phyloP scores from a whole-genome alignment of 768 basidiomycete genomes.

The Hygrophoropsis aurantiaca region DNA sequence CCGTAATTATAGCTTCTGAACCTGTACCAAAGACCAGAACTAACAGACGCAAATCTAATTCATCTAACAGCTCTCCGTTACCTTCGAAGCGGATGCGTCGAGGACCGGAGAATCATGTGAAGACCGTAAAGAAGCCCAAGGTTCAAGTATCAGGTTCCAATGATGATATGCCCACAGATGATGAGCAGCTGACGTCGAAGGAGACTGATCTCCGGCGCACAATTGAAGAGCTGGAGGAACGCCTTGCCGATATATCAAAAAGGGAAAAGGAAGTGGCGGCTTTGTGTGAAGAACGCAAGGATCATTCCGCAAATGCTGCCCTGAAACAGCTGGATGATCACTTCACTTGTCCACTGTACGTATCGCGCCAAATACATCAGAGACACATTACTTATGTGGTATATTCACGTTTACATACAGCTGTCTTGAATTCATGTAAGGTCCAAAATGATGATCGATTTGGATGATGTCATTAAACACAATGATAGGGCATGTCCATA shows the following conservation, averaged over 20 bases:
- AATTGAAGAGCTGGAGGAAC: slow-evolving; percentile 39
- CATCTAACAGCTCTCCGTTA: too few relatives aligned
- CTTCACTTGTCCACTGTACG: slow-evolving; percentile 66
- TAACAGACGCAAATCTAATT: slow-evolving; percentile 11
- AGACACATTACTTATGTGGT: not conserved
- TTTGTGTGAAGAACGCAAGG: slow-evolving; percentile 42
- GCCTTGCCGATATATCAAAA: slow-evolving; percentile 35
- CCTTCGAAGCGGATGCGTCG: too few relatives aligned
- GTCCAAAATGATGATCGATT: not conserved
- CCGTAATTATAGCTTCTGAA: not conserved
- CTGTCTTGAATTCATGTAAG: slow-evolving; percentile 61
- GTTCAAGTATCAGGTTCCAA: too few relatives aligned
- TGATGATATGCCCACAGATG: slow-evolving; percentile 17
- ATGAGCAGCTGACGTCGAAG: slow-evolving; percentile 32
- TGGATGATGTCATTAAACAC: not conserved
- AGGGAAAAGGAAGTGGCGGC: slow-evolving; percentile 42
- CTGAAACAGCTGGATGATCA: slow-evolving; percentile 58
- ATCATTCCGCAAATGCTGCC: slow-evolving; percentile 26
- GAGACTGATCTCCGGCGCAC: slow-evolving; percentile 42
- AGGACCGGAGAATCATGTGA: too few relatives aligned
- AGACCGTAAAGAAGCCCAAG: too few relatives aligned
- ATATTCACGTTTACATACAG: slow-evolving; percentile 31
- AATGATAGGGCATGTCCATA: slow-evolving; percentile 51
- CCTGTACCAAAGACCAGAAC: not conserved
- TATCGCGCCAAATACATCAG: slow-evolving; percentile 5